These are phyloP conservation scores for Diaporthe ilicicola DNA, from an alignment of 2,329 filamentous ascomycete genomes.

Conservation along the genomic window DNA sequence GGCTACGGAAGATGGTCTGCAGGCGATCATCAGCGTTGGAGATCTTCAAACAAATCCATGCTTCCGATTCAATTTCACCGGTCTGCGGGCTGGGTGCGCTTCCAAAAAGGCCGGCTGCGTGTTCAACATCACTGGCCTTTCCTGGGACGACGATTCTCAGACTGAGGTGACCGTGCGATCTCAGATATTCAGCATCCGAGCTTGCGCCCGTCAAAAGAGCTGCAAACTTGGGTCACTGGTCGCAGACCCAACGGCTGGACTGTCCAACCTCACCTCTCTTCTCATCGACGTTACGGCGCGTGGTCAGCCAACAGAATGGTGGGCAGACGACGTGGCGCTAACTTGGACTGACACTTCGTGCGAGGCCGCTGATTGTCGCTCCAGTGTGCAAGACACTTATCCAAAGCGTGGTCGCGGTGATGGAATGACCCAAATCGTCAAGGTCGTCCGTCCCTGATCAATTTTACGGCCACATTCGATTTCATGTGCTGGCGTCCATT, in stretches of 20 bases:
- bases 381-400: constrained; percentile 42
- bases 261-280: constrained; percentile 47
- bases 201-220: constrained; percentile 40
- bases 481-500: neutral
- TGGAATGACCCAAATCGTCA: constrained; percentile 14
- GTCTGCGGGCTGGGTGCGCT: constrained; percentile 50
- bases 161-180: constrained; percentile 38
- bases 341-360: constrained; percentile 54
- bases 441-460: constrained; percentile 7
- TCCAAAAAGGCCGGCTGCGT: constrained; percentile 43
- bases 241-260: constrained; percentile 37
- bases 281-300: constrained; percentile 50
- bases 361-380: constrained; percentile 47
- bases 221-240: constrained; percentile 43
- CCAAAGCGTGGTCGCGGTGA: constrained; percentile 32
- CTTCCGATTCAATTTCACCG: constrained; percentile 48
- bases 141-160: constrained; percentile 36
- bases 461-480: neutral
- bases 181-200: constrained; percentile 38
- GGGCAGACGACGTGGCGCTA: constrained; percentile 54
- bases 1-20: neutral
- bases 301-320: constrained; percentile 51
- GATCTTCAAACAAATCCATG: constrained; percentile 36
- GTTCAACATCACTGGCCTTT: constrained; percentile 48
- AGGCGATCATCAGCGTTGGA: constrained; percentile 39